Conservation (phyloP, 257 asterid species). For the Salvia splendens region DNA sequence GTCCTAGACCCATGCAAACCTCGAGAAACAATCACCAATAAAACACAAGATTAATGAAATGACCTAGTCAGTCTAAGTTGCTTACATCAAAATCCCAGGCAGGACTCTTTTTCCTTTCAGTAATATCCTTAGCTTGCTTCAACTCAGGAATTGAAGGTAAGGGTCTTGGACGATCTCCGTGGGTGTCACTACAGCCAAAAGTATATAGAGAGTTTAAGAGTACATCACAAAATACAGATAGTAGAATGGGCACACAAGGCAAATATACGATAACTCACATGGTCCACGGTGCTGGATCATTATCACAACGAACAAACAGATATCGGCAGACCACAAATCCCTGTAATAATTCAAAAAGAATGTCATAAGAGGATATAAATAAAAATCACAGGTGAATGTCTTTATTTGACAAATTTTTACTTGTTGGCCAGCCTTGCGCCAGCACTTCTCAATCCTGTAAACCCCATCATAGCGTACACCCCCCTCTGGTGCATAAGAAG, state of each 20-base stretch:
- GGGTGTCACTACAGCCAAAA: constrained; percentile 53
- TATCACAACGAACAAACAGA: constrained; percentile 92
- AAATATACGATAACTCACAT: constrained; percentile 43
- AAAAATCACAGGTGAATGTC: constrained; percentile 9
- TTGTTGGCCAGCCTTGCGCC: constrained; percentile 81
- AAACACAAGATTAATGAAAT: constrained; percentile 7
- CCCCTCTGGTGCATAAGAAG: constrained; percentile 75
- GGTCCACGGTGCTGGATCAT: constrained; percentile 99
- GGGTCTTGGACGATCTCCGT: constrained; percentile 80
- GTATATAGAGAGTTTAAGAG: constrained; percentile 20
- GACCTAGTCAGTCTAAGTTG: constrained; percentile 21
- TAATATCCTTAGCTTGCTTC: constrained; percentile 56
- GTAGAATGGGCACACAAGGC: constrained; percentile 10
- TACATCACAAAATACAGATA: neutral
- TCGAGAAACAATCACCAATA: neutral
- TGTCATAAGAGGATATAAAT: constrained; percentile 22
- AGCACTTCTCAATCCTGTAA: constrained; percentile 89
- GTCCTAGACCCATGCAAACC: constrained; percentile 1
- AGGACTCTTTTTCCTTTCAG: constrained; percentile 64
- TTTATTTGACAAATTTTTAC: constrained; percentile 37
- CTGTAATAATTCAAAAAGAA: constrained; percentile 40
- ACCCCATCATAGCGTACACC: constrained; percentile 93
- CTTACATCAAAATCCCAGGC: constrained; percentile 92
- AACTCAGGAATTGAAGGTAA: constrained; percentile 64
- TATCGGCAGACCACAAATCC: constrained; percentile 83